Evolutionary conservation across 805 yeast genomes (phyloP).

Genomic region (Yamadazyma philogaea): DNA sequence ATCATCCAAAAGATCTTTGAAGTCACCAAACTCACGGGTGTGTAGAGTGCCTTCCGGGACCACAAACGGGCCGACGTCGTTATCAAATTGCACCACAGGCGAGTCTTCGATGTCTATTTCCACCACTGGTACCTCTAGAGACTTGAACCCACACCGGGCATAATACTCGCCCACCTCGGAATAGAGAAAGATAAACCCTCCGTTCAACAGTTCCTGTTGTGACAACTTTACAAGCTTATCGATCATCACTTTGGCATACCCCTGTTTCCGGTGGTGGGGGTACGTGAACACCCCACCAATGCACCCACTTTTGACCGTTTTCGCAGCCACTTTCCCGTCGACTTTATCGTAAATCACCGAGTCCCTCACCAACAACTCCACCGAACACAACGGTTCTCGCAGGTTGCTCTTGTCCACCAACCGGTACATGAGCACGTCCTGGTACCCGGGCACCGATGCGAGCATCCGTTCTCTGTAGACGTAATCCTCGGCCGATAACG

Average conservation of each 20-base stretch:
- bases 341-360: conserved; percentile 22
- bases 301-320: conserved; percentile 26
- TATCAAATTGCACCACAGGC: not conserved
- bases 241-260: conserved; percentile 38
- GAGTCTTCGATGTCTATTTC: not conserved
- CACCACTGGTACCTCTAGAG: conserved; percentile 34
- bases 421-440: conserved; percentile 21
- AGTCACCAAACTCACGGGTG: conserved; percentile 28
- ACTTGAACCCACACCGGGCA: conserved; percentile 34
- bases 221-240: conserved; percentile 30
- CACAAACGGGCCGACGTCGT: conserved; percentile 1
- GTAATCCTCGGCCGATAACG: conserved; percentile 32
- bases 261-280: conserved; percentile 34
- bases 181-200: conserved; percentile 37
- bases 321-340: conserved; percentile 7
- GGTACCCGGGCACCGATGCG: conserved; percentile 16
- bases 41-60: conserved; percentile 4
- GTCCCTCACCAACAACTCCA: conserved; percentile 33
- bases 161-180: conserved; percentile 46
- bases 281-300: conserved; percentile 43
- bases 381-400: conserved; percentile 26
- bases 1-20: conserved; percentile 21
- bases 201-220: conserved; percentile 23
- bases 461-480: conserved; percentile 31
- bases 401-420: conserved; percentile 19